phyloP scores from a whole-genome alignment of 768 basidiomycete species.

The Mycena albidolilacea region DNA sequence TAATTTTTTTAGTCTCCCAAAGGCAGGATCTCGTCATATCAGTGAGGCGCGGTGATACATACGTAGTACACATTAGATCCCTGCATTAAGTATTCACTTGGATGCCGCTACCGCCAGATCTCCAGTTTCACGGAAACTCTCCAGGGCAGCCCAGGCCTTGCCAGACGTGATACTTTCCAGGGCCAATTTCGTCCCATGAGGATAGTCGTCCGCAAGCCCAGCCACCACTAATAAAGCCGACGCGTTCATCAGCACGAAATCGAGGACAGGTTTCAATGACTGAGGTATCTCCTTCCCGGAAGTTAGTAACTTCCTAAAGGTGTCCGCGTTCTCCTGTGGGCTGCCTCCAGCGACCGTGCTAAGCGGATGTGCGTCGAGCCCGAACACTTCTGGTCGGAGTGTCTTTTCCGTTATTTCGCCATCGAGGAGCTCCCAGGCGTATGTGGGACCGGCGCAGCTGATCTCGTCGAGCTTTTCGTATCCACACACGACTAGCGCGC shows the following conservation, averaged over 20 bases:
- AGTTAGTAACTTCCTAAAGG: constrained; percentile 75
- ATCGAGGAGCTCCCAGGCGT: constrained; percentile 85
- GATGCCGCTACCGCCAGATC: not conserved
- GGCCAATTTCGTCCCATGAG: constrained; percentile 81
- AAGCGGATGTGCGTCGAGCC: constrained; percentile 80
- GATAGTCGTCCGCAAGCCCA: constrained; percentile 78
- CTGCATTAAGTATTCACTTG: not conserved
- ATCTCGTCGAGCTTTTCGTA: constrained; percentile 95
- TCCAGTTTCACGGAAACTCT: constrained; percentile 64
- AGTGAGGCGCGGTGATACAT: too few relatives aligned
- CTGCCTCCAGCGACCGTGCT: constrained; percentile 77
- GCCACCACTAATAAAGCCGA: constrained; percentile 91
- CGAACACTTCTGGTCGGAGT: constrained; percentile 84
- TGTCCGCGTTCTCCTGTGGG: constrained; percentile 87
- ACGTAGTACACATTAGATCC: not conserved
- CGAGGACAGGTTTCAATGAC: constrained; percentile 73
- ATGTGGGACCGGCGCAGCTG: constrained; percentile 92
- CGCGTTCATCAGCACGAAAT: constrained; percentile 94
- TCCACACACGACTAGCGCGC: constrained; percentile 95
- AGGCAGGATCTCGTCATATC: too few relatives aligned
- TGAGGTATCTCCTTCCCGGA: constrained; percentile 70
- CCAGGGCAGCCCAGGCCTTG: constrained; percentile 71
- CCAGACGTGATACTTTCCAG: constrained; percentile 72
- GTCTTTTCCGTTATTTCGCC: constrained; percentile 74
- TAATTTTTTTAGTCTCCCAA: too few relatives aligned